A percentile compares a stretch with the other conserved stretches of the same genome.
Evolutionary conservation across 306 rosid genomes (phyloP).

Genomic region (Medicago ruthenica): DNA sequence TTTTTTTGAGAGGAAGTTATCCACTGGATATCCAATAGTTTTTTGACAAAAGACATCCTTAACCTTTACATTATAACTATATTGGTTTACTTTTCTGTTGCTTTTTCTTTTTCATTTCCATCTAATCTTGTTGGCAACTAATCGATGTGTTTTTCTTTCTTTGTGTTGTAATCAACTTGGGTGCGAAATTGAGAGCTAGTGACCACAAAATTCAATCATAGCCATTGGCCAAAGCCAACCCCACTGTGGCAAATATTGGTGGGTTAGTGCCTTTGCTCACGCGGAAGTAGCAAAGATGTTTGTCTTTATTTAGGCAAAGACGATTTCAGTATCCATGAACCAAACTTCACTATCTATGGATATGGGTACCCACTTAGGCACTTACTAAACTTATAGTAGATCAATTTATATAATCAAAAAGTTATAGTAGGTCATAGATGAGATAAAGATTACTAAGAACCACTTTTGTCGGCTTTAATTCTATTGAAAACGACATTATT

Average conservation of each 20-base stretch:
- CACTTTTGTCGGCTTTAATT: too few relatives aligned
- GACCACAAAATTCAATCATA: background rate
- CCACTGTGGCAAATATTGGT: background rate
- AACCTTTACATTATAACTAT: background rate
- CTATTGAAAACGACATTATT: too few relatives aligned
- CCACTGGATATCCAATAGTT: too few relatives aligned
- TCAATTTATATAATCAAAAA: too few relatives aligned
- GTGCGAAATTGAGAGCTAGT: background rate
- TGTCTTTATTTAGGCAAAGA: background rate
- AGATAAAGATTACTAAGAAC: too few relatives aligned
- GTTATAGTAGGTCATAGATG: too few relatives aligned
- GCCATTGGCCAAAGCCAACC: conserved; percentile 1
- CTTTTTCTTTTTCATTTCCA: background rate
- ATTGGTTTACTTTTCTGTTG: background rate
- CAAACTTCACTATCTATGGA: background rate
- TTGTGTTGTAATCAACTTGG: background rate
- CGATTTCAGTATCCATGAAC: background rate
- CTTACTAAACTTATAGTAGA: background rate
- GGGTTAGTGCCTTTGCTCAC: background rate
- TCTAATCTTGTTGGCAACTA: background rate
- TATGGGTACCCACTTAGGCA: background rate
- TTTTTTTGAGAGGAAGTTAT: too few relatives aligned
- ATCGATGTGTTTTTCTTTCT: background rate
- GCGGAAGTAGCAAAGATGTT: background rate
- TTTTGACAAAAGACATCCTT: background rate